These are phyloP conservation scores for Trichoderma virens DNA, from an alignment of 495 filamentous ascomycete species.

Conservation along the genomic window DNA sequence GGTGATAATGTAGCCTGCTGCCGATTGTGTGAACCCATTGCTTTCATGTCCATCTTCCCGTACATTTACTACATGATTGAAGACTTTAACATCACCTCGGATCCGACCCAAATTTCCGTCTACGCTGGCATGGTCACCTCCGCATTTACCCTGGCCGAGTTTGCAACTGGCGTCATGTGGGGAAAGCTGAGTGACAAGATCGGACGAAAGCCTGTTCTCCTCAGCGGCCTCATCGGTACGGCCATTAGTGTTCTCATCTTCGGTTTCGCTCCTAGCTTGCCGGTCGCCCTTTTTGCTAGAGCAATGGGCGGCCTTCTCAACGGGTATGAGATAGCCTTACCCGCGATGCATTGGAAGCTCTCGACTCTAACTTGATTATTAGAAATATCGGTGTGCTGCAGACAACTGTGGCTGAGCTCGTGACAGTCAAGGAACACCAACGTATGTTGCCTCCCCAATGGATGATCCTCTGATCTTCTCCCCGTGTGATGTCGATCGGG, in stretches of 20 bases:
- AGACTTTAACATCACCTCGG: slow-evolving; percentile 76
- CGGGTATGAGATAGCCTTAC: slow-evolving; percentile 47
- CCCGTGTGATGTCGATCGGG: not conserved
- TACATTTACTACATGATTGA: slow-evolving; percentile 98
- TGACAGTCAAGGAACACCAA: slow-evolving; percentile 86
- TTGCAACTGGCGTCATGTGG: slow-evolving; percentile 84
- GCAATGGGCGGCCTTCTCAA: slow-evolving; percentile 89
- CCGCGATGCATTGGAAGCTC: not conserved
- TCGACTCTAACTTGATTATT: slow-evolving; percentile 14
- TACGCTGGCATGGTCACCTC: slow-evolving; percentile 97
- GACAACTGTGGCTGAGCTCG: slow-evolving; percentile 88
- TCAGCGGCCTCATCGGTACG: slow-evolving; percentile 81
- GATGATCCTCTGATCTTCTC: slow-evolving; percentile 13
- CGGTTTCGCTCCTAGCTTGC: slow-evolving; percentile 79
- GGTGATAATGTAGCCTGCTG: slow-evolving; percentile 58
- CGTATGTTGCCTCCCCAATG: no score
- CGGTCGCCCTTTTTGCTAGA: slow-evolving; percentile 76
- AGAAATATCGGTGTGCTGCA: slow-evolving; percentile 89
- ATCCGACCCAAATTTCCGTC: slow-evolving; percentile 72
- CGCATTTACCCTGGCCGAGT: slow-evolving; percentile 92
- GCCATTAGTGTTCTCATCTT: slow-evolving; percentile 91
- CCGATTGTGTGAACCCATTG: slow-evolving; percentile 96
- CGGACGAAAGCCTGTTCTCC: slow-evolving; percentile 85
- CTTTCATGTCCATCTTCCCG: slow-evolving; percentile 98
- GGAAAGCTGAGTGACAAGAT: slow-evolving; percentile 85